Evolutionary conservation across 2,329 filamentous ascomycete species (phyloP).

Genomic region (Colletotrichum melonis): DNA sequence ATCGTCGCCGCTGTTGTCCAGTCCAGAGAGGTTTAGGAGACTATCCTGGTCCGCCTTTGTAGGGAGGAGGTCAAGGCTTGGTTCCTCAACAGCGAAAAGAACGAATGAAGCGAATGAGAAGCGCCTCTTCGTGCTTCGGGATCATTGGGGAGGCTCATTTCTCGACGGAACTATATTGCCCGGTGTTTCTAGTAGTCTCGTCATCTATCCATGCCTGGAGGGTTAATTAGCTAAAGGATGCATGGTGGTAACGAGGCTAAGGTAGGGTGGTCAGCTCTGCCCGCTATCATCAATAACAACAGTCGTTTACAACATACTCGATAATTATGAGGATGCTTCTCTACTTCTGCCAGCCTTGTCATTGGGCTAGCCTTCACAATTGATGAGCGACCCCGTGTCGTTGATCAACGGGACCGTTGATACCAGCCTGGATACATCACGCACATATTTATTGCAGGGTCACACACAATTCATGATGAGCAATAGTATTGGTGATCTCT

Average conservation of each 20-base stretch:
- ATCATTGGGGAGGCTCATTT: background rate
- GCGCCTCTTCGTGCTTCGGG: background rate
- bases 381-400: background rate
- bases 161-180: no score
- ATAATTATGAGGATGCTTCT: background rate
- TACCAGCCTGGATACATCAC: background rate
- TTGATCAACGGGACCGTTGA: background rate
- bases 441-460: background rate
- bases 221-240: no score
- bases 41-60: background rate
- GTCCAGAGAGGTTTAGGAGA: constrained; percentile 28
- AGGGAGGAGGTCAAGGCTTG: background rate
- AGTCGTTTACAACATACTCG: background rate
- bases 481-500: background rate
- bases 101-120: background rate
- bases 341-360: background rate
- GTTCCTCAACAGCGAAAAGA: background rate
- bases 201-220: no score
- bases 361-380: background rate
- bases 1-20: constrained; percentile 30
- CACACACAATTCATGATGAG: background rate
- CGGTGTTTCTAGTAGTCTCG: no score
- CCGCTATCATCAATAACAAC: background rate
- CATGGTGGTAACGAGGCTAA: no score
- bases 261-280: background rate